These are phyloP conservation scores for Fonsecaea pugnacius DNA, from an alignment of 2,329 filamentous ascomycete genomes.

Conservation along the genomic window DNA sequence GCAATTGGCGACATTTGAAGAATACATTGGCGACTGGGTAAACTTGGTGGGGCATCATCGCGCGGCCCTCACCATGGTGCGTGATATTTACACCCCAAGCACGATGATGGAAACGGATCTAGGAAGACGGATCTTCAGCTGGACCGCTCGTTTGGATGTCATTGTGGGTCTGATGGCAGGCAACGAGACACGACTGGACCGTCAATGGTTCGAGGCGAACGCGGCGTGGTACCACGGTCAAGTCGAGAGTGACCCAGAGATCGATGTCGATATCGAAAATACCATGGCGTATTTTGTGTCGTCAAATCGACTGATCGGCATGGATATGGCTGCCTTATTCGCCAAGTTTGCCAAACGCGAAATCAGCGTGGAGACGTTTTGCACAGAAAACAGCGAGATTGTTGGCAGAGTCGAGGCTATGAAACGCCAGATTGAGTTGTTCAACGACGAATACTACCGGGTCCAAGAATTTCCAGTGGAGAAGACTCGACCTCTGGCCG, in stretches of 20 bases:
- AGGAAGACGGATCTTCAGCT: conserved; percentile 75
- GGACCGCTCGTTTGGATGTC: conserved; percentile 89
- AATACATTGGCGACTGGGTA: conserved; percentile 93
- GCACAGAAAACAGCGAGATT: conserved; percentile 62
- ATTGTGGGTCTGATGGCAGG: conserved; percentile 82
- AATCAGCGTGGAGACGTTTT: conserved; percentile 68
- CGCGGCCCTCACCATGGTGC: conserved; percentile 81
- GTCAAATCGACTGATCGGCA: conserved; percentile 71
- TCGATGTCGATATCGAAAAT: conserved; percentile 61
- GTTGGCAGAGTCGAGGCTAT: conserved; percentile 49
- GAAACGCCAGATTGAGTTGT: conserved; percentile 61
- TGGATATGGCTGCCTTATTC: conserved; percentile 80
- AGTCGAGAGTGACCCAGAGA: conserved; percentile 59
- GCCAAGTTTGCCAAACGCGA: conserved; percentile 64
- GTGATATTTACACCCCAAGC: conserved; percentile 75
- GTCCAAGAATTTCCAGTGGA: conserved; percentile 67
- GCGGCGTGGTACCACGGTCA: conserved; percentile 67
- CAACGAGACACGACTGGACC: conserved; percentile 71
- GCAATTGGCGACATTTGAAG: conserved; percentile 92
- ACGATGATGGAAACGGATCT: conserved; percentile 72
- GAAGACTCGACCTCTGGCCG: conserved; percentile 50
- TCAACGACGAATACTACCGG: conserved; percentile 65
- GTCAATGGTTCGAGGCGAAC: conserved; percentile 75
- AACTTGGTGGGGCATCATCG: conserved; percentile 91
- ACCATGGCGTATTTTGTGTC: conserved; percentile 71